phyloP scores from a whole-genome alignment of 2,329 filamentous ascomycete genomes.

The Daldinia sp. region DNA sequence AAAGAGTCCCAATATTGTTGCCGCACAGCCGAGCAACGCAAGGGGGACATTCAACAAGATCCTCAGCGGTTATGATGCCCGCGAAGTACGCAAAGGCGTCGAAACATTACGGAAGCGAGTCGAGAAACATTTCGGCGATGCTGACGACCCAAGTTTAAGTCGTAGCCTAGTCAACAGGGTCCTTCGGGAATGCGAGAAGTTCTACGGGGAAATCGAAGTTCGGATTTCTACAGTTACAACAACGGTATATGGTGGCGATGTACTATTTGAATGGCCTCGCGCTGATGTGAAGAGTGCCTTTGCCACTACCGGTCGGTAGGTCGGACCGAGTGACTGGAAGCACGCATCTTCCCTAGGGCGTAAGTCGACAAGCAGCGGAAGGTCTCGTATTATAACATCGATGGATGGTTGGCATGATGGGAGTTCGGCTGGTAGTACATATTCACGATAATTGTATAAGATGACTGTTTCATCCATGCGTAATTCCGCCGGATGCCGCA shows the following conservation, averaged over 20 bases:
- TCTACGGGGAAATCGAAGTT: constrained; percentile 68
- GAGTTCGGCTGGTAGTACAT: constrained; percentile 30
- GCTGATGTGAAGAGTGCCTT: constrained; percentile 70
- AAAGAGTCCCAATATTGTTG: constrained; percentile 69
- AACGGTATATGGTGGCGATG: constrained; percentile 70
- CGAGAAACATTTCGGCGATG: constrained; percentile 96
- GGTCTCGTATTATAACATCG: constrained; percentile 19
- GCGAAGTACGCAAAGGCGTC: constrained; percentile 89
- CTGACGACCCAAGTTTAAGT: constrained; percentile 75
- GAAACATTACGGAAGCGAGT: constrained; percentile 89
- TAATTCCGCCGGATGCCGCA: not conserved
- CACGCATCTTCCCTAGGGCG: constrained; percentile 27
- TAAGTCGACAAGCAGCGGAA: constrained; percentile 26
- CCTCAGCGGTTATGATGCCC: constrained; percentile 78
- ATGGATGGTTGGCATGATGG: constrained; percentile 27
- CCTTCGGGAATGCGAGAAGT: constrained; percentile 67
- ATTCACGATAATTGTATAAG: constrained; percentile 30
- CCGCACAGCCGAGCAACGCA: constrained; percentile 82
- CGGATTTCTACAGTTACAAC: constrained; percentile 67
- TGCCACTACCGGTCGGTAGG: constrained; percentile 45
- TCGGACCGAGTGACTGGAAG: constrained; percentile 42
- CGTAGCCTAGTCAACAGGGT: constrained; percentile 66
- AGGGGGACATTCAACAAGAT: constrained; percentile 87
- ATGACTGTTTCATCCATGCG: constrained; percentile 2
- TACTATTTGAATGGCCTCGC: constrained; percentile 72